Evolutionary conservation across 257 asterid genomes (phyloP).

Genomic region (Nicotiana otophora): DNA sequence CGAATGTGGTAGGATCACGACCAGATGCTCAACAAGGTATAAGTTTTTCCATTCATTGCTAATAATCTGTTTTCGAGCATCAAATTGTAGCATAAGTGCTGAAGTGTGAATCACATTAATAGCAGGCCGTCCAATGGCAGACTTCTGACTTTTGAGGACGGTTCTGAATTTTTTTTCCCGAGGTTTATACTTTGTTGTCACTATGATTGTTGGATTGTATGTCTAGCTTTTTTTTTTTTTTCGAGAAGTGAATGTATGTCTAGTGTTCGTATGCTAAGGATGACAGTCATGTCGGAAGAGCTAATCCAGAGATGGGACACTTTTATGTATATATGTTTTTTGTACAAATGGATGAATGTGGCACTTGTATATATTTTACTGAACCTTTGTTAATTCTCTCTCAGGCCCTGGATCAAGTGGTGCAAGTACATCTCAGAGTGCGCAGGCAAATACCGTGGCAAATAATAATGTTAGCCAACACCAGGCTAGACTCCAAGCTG

Average conservation of each 20-base stretch:
- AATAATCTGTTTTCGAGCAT: background rate
- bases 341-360: background rate
- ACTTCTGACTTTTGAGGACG: background rate
- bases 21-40: constrained; percentile 66
- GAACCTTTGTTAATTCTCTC: background rate
- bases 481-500: constrained; percentile 84
- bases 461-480: constrained; percentile 49
- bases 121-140: background rate
- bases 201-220: background rate
- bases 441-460: constrained; percentile 31
- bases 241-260: background rate
- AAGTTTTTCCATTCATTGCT: background rate
- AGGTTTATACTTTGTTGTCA: background rate
- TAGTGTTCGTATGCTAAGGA: background rate
- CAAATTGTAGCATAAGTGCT: background rate
- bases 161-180: background rate
- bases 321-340: background rate
- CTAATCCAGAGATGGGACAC: background rate
- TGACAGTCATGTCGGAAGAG: background rate
- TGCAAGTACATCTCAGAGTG: constrained; percentile 50
- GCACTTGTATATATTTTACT: background rate
- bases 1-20: constrained; percentile 41
- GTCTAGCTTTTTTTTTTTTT: background rate
- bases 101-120: background rate
- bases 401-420: constrained; percentile 48